Conservation (phyloP, 2,329 filamentous ascomycete genomes). For the Talaromyces marneffei region DNA sequence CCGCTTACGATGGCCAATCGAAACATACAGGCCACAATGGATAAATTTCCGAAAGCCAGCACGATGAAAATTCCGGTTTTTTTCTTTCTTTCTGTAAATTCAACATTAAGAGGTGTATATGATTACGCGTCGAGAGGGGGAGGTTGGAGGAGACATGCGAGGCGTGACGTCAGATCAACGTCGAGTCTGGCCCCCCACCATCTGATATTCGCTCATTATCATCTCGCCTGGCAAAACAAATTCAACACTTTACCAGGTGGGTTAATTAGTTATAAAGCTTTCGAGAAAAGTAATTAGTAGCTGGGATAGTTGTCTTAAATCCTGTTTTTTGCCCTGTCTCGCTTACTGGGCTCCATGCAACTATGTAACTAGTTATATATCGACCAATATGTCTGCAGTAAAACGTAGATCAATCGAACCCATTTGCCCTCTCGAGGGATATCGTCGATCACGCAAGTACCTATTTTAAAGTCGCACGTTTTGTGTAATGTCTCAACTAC, state of each 20-base stretch:
- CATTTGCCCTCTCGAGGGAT: neutral
- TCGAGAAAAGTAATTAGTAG: neutral
- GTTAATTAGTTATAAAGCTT: no score
- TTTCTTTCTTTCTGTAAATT: neutral
- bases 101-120: no score
- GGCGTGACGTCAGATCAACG: neutral
- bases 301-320: neutral
- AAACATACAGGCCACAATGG: neutral
- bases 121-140: neutral
- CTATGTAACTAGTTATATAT: no score
- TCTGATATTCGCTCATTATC: no score
- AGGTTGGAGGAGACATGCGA: no score
- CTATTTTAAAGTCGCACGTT: neutral
- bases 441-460: no score
- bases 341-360: no score
- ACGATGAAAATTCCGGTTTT: neutral
- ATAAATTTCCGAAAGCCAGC: neutral
- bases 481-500: neutral
- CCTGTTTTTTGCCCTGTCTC: neutral
- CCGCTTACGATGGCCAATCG: neutral
- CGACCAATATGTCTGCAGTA: neutral
- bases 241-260: no score
- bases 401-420: neutral
- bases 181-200: no score
- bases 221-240: no score